Evolutionary conservation across 306 rosid species (phyloP), one percentile per base, ranked within the genome.

Genomic region (Vicia sativa): DNA sequence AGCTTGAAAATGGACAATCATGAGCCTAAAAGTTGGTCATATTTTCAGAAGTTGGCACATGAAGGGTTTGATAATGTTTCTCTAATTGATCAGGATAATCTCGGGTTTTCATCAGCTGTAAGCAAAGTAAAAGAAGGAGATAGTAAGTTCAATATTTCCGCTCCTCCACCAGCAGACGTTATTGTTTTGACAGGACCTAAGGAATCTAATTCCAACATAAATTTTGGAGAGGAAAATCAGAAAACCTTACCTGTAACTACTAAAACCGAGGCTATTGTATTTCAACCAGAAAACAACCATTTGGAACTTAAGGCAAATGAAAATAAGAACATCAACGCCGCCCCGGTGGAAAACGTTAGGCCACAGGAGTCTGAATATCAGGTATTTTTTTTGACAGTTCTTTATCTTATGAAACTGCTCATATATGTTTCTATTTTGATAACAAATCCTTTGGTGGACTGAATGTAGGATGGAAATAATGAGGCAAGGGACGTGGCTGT

Each of bases 21-120:
- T 29, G 98, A 92, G 63, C 98, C 89, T 34, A 87, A 84, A 80
- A 72, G 34, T 57, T 92, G 96, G 98, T 81, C 98, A 65, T 89
- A 81, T 89, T 87, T 92, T 74, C 92, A 87, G 71, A 87, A 84
- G 78, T 78, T 92, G 73, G 97, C 92, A n/a, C 86, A 84, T 77
- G 95, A 86, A 37, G 92, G 91, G 59, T 80, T 70, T 65, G 83
- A 57, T 84, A 84, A 85, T 56, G 82, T 79, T 43, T 89, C 95
- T 73, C 89, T 86, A 68, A 84, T 89, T 28, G 95, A 86, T 77
- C 95, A 89, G 86, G 96, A 89, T 80, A 83, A 74, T 70, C 77
- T 75, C 61, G 83, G 72, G 43, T 87, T 79, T 71, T 59, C 88
- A 9, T 55, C 92, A 57, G 68, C 78, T 6, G 49, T 70, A 29